Percentiles rank a stretch among this genome's conserved stretches.
These are phyloP conservation scores for Begonia fuchsioides DNA, from an alignment of 306 rosid genomes.

Conservation along the genomic window DNA sequence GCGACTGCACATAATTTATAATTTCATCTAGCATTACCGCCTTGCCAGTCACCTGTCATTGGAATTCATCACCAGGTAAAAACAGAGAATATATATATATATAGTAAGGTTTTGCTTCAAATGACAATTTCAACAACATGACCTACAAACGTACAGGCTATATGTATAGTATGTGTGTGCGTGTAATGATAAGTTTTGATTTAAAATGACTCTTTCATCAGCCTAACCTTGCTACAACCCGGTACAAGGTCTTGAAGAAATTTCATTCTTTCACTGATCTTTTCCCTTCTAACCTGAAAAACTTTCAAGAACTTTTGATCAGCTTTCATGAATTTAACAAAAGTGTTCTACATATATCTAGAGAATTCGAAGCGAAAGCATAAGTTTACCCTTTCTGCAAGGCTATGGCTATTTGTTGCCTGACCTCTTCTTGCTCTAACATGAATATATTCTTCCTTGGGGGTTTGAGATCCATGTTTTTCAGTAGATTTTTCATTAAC, in stretches of 20 bases:
- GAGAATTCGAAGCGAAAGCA: background rate
- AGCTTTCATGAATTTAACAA: conserved; percentile 6
- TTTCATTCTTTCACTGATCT: conserved; percentile 19
- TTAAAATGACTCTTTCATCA: background rate
- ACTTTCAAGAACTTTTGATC: conserved; percentile 6
- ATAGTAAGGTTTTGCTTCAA: no score
- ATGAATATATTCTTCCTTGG: conserved; percentile 85
- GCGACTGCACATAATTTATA: conserved; percentile 17
- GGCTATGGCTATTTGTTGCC: conserved; percentile 98
- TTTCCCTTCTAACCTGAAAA: conserved; percentile 20
- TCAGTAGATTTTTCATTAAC: conserved; percentile 33
- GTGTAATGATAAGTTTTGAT: no score
- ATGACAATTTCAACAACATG: no score
- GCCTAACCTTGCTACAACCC: conserved; percentile 20
- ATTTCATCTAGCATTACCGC: conserved; percentile 23
- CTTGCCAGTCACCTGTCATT: conserved; percentile 17
- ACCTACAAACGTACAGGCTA: no score
- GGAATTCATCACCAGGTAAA: background rate
- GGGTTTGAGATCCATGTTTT: conserved; percentile 61
- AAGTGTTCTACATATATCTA: no score
- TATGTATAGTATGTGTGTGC: no score
- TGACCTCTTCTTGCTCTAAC: conserved; percentile 95
- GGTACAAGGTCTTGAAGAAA: conserved; percentile 24
- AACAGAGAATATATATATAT: conserved; percentile 1
- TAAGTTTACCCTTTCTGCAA: conserved; percentile 80